phyloP scores from a whole-genome alignment of 768 basidiomycete genomes.

The Lactarius sanguifluus region DNA sequence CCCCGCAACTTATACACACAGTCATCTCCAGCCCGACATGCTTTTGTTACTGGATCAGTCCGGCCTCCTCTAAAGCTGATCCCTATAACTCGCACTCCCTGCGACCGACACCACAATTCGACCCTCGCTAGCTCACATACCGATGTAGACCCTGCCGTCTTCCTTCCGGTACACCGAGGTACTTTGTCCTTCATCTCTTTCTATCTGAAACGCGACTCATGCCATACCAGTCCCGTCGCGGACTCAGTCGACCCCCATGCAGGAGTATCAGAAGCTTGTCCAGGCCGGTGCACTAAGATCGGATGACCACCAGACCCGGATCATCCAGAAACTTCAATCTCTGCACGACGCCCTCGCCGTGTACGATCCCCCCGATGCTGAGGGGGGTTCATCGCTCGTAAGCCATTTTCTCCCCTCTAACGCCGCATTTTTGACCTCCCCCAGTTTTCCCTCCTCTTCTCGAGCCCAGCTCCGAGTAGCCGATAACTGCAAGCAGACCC shows the following conservation, averaged over 20 bases:
- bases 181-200: not conserved
- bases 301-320: conserved; percentile 82
- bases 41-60: not conserved
- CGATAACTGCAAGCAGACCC: conserved; percentile 40
- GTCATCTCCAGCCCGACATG: not conserved
- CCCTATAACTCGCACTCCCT: not conserved
- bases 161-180: conserved; percentile 10
- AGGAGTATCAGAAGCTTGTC: conserved; percentile 51
- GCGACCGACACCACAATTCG: conserved; percentile 11
- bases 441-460: conserved; percentile 27
- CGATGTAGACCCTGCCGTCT: not conserved
- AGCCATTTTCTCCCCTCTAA: conserved; percentile 22
- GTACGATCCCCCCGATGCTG: conserved; percentile 78
- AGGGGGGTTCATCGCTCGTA: conserved; percentile 38
- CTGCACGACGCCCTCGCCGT: conserved; percentile 67
- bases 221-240: not conserved
- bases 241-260: conserved; percentile 34
- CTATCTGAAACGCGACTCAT: not conserved
- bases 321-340: conserved; percentile 78
- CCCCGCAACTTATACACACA: not conserved
- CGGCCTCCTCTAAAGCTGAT: not conserved
- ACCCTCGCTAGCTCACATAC: conserved; percentile 11
- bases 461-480: conserved; percentile 22
- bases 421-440: not conserved
- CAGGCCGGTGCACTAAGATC: conserved; percentile 55